Evolutionary conservation across 139 green algal species (phyloP), one percentile per base, ranked within the genome.

Genomic region (Coelastrella sp.): DNA sequence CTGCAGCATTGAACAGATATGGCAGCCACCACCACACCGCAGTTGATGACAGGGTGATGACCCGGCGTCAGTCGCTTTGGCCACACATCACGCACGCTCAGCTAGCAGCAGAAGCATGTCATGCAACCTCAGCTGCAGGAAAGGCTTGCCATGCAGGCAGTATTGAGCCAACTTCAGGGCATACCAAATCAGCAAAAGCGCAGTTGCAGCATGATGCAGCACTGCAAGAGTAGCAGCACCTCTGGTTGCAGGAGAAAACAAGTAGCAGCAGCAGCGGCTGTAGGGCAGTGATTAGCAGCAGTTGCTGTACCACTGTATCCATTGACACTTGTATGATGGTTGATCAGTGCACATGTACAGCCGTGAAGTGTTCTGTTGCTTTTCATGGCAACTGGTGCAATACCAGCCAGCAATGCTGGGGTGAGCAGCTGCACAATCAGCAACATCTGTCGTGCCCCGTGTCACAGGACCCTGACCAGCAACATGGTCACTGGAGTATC

Each of bases 401-500:
- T 5, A 73, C 15, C 65, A 73, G 65, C 19, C 65, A 73, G 65
- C 5, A 73, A 73, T 17, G 65, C 15, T 73, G 6, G 1, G 7
- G 4, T 5, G 1, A 73, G 65, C 5, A 9, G 65, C 65, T 73
- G 65, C 65, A 73, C 15, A 19, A 73, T 19, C 65, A 73, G 65
- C 35, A 49, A 5, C 35, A 49, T 49, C 35, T 49, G 35, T 49
- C 3, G 35, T 49, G 35, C 35, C 35, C 35, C 35, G 1, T 76
- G 75, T 65, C 84, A 9, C 89, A 96, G 96, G 90, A 95, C 96
- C 0, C 93, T 99, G 65, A 93, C 95, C 5, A 95, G 92, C 93
- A 99, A 99, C 96, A 99, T 99, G 96, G 95, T 99, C 15, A 75
- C 94, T 15, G 98, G 98, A 60, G 96, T 98, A 19, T 95, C 94